Percentiles rank a stretch among this genome's conserved stretches.
Conservation (phyloP, 73 alveolate genomes). For the Uronychia setigera region DNA sequence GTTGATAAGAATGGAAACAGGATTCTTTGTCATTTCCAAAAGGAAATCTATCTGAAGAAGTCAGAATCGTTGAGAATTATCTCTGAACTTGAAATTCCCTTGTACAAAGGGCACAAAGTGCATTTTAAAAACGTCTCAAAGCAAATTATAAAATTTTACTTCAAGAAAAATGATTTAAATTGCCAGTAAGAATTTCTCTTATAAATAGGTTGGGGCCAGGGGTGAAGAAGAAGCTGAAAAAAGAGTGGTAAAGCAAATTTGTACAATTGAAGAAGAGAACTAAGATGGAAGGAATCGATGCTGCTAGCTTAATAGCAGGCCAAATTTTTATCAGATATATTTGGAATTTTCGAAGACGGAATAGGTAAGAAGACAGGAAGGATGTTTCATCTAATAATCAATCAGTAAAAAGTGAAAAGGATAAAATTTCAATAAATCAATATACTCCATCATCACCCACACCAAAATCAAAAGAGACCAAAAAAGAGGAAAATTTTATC, state of each 20-base stretch:
- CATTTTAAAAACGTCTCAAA: slow-evolving; percentile 6
- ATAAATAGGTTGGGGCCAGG: not conserved
- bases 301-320: not conserved
- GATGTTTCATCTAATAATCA: no score
- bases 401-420: no score
- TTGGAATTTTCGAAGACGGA: no score
- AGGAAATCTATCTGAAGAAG: slow-evolving; percentile 15
- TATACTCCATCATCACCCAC: no score
- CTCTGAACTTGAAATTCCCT: slow-evolving; percentile 1
- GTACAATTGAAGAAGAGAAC: not conserved
- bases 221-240: not conserved
- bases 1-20: not conserved
- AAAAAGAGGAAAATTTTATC: no score
- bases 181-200: not conserved
- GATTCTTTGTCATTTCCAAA: not conserved
- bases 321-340: no score
- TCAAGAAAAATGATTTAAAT: not conserved
- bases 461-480: no score
- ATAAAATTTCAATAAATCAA: no score
- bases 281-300: not conserved
- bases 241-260: not conserved
- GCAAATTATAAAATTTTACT: not conserved
- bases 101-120: slow-evolving; percentile 9
- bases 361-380: no score
- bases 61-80: not conserved